These are phyloP conservation scores for Annulohypoxylon bovei DNA, from an alignment of 495 filamentous ascomycete species.

Conservation along the genomic window DNA sequence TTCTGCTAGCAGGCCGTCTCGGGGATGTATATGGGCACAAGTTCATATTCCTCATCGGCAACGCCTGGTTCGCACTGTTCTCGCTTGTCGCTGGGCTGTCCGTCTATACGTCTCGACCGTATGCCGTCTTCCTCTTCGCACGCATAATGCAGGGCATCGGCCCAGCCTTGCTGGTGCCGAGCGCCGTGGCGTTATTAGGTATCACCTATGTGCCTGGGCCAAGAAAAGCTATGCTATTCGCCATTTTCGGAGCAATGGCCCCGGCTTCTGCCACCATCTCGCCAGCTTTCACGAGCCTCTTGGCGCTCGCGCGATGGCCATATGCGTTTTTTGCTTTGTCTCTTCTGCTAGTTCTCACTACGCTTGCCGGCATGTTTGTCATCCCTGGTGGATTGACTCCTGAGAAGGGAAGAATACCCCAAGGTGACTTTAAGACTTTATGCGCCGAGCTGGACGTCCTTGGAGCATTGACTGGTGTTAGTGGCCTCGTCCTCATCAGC, in stretches of 20 bases:
- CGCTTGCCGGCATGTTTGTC: slow-evolving; percentile 54
- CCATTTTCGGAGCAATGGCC: slow-evolving; percentile 71
- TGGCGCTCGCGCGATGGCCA: slow-evolving; percentile 70
- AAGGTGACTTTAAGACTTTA: slow-evolving; percentile 34
- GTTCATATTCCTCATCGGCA: slow-evolving; percentile 70
- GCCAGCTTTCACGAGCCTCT: slow-evolving; percentile 60
- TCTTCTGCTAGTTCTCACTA: slow-evolving; percentile 56
- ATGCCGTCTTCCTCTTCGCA: slow-evolving; percentile 65
- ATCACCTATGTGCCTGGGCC: slow-evolving; percentile 62
- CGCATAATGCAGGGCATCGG: slow-evolving; percentile 72
- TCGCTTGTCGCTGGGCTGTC: slow-evolving; percentile 68
- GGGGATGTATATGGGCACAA: slow-evolving; percentile 76
- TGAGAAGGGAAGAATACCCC: slow-evolving; percentile 15
- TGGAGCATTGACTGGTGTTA: slow-evolving; percentile 63
- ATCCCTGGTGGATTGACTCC: slow-evolving; percentile 65
- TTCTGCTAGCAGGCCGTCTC: slow-evolving; percentile 71
- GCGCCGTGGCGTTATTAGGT: slow-evolving; percentile 69
- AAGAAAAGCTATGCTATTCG: slow-evolving; percentile 72
- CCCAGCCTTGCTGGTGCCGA: slow-evolving; percentile 69
- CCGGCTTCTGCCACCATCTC: slow-evolving; percentile 67
- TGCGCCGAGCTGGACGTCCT: slow-evolving; percentile 59
- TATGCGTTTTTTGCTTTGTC: slow-evolving; percentile 71
- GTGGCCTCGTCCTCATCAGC: slow-evolving; percentile 66
- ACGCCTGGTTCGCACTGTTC: slow-evolving; percentile 71
- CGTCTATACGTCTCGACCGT: slow-evolving; percentile 47